Conservation (phyloP, 495 filamentous ascomycete genomes). For the Lepidopterella palustris region DNA sequence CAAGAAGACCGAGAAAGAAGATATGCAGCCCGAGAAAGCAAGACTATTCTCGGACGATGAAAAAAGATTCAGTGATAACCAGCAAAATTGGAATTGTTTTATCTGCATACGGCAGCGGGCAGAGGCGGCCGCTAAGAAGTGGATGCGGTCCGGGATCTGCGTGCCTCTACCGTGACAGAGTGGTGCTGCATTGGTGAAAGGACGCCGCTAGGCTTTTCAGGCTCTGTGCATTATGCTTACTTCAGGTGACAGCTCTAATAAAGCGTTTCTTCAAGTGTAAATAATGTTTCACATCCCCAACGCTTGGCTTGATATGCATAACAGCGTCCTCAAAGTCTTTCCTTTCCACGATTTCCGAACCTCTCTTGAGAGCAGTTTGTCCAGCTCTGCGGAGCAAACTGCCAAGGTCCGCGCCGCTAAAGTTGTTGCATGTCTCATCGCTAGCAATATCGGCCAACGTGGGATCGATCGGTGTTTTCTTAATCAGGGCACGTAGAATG, state of each 20-base stretch:
- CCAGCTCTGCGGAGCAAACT: slow-evolving; percentile 72
- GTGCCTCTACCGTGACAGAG: background rate
- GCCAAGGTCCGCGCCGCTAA: slow-evolving; percentile 83
- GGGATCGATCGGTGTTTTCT: slow-evolving; percentile 51
- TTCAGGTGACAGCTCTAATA: too few species aligned
- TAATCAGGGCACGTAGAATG: slow-evolving; percentile 71
- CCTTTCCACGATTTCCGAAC: slow-evolving; percentile 26
- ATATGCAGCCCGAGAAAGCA: background rate
- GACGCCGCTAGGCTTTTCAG: too few species aligned
- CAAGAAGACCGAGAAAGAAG: background rate
- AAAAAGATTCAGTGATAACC: slow-evolving; percentile 5
- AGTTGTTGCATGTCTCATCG: slow-evolving; percentile 58
- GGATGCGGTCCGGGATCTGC: too few species aligned
- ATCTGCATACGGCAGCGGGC: background rate
- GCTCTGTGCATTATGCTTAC: background rate
- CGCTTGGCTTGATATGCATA: slow-evolving; percentile 67
- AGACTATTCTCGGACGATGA: background rate
- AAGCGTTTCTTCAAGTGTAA: slow-evolving; percentile 46
- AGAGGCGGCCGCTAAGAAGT: too few species aligned
- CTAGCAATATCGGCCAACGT: slow-evolving; percentile 55
- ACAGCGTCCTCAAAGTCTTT: slow-evolving; percentile 74
- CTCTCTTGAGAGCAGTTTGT: slow-evolving; percentile 63
- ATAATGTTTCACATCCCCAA: slow-evolving; percentile 69
- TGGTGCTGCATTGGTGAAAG: background rate
- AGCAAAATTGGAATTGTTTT: slow-evolving; percentile 9